A percentile compares a stretch with the other conserved stretches of the same genome.
These are phyloP conservation scores for Dimargaris verticillata DNA, from an alignment of 192 early-diverging fungal genomes.

Conservation along the genomic window DNA sequence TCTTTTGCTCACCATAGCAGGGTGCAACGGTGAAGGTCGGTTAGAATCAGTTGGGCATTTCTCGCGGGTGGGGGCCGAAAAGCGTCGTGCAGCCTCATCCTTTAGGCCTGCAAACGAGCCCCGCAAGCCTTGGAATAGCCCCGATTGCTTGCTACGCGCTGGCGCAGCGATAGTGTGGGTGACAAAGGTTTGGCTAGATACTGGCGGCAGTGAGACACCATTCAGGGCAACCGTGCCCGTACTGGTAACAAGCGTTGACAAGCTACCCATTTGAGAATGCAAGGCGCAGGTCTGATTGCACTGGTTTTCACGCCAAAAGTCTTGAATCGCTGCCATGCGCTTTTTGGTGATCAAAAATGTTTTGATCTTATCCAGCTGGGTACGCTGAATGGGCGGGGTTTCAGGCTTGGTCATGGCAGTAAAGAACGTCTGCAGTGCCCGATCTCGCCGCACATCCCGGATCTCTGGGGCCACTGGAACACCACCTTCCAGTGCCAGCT, in stretches of 20 bases:
- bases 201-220: background rate
- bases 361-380: background rate
- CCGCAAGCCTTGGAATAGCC: no score
- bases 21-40: no score
- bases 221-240: background rate
- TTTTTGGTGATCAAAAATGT: background rate
- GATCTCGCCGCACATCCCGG: background rate
- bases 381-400: background rate
- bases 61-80: no score
- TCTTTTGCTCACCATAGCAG: no score
- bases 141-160: no score
- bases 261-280: background rate
- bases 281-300: background rate
- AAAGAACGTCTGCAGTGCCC: background rate
- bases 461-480: no score
- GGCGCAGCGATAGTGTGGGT: background rate
- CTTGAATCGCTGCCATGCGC: background rate
- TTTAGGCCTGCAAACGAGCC: no score
- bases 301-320: background rate
- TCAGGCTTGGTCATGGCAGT: background rate
- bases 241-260: background rate
- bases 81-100: no score
- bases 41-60: no score
- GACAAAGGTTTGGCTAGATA: background rate
- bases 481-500: no score